Evolutionary conservation across 1,139 yeast species (phyloP), one percentile per base, ranked within the genome.

Genomic region (Magnusiomyces tetraspermus): DNA sequence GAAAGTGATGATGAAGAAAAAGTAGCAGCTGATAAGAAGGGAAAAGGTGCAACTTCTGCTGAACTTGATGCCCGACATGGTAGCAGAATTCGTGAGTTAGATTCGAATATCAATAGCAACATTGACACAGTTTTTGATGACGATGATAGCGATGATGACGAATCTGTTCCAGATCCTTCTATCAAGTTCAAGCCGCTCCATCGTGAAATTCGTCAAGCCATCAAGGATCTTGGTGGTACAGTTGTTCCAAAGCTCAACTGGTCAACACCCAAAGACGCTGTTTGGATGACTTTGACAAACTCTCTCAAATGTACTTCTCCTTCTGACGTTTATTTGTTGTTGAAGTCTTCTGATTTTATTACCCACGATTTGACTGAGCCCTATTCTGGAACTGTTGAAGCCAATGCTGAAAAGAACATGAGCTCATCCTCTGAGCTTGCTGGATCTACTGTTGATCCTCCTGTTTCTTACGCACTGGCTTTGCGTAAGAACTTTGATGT

Each of bases 241-340:
- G 89, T 89, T 6, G 75, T 87, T 1, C 97, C 97, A 1, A 92
- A 92, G 63, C 72, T 92, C 59, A 92, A 92, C 71, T 92, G 98
- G 98, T 87, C 97, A 0, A 85, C 96, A 1, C 98, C 99, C 1
- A 84, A 83, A 62, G 99, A 92, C 68, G 88, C 97, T 6, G 77
- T 81, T 0, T 92, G 98, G 98, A 90, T 92, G 33, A 71, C 86
- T 63, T 77, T 94, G 1, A 83, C 85, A 38, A 85, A 86, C 60
- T 76, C 86, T 3, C 77, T 85, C 74, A 77, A 79, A 61, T 89
- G 97, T 63, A 74, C 70, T 17, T 75, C 75, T 37, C 80, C 84
- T 0, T 77, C 82, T 44, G 99, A 92, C 59, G 70, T 92, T 0
- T 90, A 89, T 59, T 67, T 92, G 52, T 69, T 92, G 17, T 68